Conservation (phyloP, 2,329 filamentous ascomycete genomes). For the Aureobasidium musti region DNA sequence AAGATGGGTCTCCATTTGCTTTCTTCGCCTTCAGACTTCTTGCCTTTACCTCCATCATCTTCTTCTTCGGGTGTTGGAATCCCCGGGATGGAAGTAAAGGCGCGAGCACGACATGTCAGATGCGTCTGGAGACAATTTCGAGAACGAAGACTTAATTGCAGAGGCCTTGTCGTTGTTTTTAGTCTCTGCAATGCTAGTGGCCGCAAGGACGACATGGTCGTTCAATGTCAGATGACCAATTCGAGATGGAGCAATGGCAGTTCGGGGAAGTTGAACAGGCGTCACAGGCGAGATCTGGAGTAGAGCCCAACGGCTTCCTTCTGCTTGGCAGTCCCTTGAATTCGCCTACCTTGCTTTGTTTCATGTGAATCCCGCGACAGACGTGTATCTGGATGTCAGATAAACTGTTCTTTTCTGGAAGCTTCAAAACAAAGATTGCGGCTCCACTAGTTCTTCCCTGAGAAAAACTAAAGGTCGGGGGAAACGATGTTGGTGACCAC, state of each 20-base stretch:
- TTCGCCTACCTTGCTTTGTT: background rate
- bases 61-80: constrained; percentile 24
- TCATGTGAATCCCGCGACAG: background rate
- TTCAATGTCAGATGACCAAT: background rate
- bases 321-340: constrained; percentile 12
- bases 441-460: background rate
- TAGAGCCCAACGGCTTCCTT: constrained; percentile 13
- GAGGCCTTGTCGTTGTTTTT: background rate
- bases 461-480: background rate
- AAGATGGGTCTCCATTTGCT: constrained; percentile 28
- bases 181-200: background rate
- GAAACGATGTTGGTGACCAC: background rate
- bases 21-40: constrained; percentile 14
- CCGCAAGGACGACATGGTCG: constrained; percentile 17
- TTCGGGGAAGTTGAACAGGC: background rate
- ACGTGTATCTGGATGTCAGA: background rate
- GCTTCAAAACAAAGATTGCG: background rate
- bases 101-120: background rate
- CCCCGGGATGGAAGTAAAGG: constrained; percentile 23
- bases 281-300: constrained; percentile 10
- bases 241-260: background rate
- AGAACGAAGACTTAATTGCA: background rate
- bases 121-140: background rate
- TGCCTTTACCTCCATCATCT: constrained; percentile 16
- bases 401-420: too few species aligned